phyloP scores from a whole-genome alignment of 1,284 basidiomycete genomes.

The Naganishia albida region DNA sequence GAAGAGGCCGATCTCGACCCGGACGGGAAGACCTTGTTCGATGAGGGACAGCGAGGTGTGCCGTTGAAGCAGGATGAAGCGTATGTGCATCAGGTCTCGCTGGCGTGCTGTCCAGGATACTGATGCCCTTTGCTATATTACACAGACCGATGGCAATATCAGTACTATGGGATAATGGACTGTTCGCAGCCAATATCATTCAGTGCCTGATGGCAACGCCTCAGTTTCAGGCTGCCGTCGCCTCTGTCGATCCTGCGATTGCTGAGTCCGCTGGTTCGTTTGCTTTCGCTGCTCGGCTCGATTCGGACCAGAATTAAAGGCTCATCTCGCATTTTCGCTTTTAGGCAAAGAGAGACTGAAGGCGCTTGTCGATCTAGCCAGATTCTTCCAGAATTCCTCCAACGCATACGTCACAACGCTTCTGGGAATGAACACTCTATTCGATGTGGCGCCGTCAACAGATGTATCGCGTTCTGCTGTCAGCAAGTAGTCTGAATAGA shows the following conservation, averaged over 20 bases:
- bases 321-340: background rate
- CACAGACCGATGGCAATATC: slow-evolving; percentile 15
- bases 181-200: slow-evolving; percentile 22
- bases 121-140: background rate
- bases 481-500: background rate
- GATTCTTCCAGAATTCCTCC: slow-evolving; percentile 20
- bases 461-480: slow-evolving; percentile 6
- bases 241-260: background rate
- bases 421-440: slow-evolving; percentile 22
- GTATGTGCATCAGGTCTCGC: background rate
- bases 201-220: slow-evolving; percentile 19
- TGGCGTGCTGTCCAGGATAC: too few species aligned
- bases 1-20: slow-evolving; percentile 23
- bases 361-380: slow-evolving; percentile 3
- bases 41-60: slow-evolving; percentile 18
- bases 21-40: slow-evolving; percentile 14
- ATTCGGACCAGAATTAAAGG: background rate
- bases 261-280: background rate
- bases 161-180: slow-evolving; percentile 19
- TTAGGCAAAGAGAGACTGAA: slow-evolving; percentile 3
- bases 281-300: too few species aligned
- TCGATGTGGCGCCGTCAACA: slow-evolving; percentile 16
- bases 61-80: slow-evolving; percentile 13
- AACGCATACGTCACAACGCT: slow-evolving; percentile 22
- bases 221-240: background rate